These are phyloP conservation scores for Globisporangium iwayamae DNA, from an alignment of 352 stramenopile species.

Conservation along the genomic window DNA sequence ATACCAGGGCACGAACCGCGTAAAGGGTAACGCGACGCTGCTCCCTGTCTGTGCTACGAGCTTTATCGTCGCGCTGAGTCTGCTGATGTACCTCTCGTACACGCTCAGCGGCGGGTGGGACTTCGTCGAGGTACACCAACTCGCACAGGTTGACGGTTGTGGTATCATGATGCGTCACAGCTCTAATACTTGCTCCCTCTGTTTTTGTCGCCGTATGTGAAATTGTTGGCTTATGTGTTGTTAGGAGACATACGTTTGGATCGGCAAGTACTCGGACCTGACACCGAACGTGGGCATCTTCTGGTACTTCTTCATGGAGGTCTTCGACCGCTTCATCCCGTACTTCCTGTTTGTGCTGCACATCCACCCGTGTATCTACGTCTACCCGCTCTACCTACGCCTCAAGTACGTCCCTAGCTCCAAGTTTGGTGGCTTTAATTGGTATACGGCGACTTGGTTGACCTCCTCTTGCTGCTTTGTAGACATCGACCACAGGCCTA, in stretches of 20 bases:
- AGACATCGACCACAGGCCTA: conserved; percentile 73
- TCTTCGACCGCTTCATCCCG: conserved; percentile 83
- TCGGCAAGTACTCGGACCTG: conserved; percentile 76
- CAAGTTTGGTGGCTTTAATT: neutral
- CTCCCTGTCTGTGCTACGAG: conserved; percentile 1
- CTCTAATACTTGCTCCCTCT: neutral
- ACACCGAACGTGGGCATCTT: conserved; percentile 84
- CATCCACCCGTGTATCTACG: conserved; percentile 76
- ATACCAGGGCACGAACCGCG: neutral
- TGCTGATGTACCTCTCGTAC: conserved; percentile 58
- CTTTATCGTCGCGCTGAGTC: conserved; percentile 26
- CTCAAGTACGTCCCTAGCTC: conserved; percentile 41
- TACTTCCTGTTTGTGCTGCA: conserved; percentile 85
- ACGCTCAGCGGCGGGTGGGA: conserved; percentile 47
- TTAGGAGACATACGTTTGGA: conserved; percentile 80
- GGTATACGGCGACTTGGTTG: neutral
- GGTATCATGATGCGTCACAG: too few relatives aligned
- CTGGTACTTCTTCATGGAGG: conserved; percentile 89
- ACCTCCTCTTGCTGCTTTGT: neutral
- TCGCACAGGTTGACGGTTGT: too few relatives aligned
- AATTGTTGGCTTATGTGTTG: conserved; percentile 2
- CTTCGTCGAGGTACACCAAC: conserved; percentile 47
- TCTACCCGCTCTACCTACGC: conserved; percentile 73
- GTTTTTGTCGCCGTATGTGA: neutral
- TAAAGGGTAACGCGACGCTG: conserved; percentile 7